Evolutionary conservation across 1,139 yeast species (phyloP), one percentile per base, ranked within the genome.

Genomic region (Saccharomyces hybrid): DNA sequence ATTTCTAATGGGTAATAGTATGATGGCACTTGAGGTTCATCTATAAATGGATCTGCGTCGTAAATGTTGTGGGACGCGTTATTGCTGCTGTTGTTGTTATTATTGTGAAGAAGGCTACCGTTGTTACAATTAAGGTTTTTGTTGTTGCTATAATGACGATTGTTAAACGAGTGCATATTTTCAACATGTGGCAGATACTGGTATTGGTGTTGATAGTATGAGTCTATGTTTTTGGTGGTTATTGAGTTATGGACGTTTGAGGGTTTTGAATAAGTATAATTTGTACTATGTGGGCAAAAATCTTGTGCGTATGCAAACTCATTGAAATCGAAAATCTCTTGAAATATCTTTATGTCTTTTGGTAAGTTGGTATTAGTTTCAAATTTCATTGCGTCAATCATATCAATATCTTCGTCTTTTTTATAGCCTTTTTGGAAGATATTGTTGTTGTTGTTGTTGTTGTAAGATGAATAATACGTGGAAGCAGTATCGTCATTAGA

Each of bases 1-100:
- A 52, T 55, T 29, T 56, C 53, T 20, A 55, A 48, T 25, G 58
- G 38, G 16, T 56, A 51, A 42, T 51, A 55, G 41, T 47, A 56
- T 38, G 28, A n/a, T 14, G 44, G 41, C 14, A 38, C 44, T 16
- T 38, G 44, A 16, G 44, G 25, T 11, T 38, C 44, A 16, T 38
- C 44, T 38, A 38, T 38, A 38, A 38, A 38, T 1, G 44, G 25
- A 4, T 38, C 44, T 2, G 44, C 25, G 4, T 38, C 44, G 5
- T 38, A 38, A 3, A 16, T 9, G n/a, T 5, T 38, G 4, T 38
- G 7, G 13, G 44, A 20, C 8, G 13, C 25, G 7, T 20, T 38
- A 13, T 2, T 16, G 5, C 2, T 4, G 6, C 5, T 38, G 44
- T 8, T 16, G 25, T 9, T 38, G 4, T 20, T 20, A 11, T 20